Evolutionary conservation across 768 basidiomycete genomes (phyloP).

Genomic region (Rhodotorula taiwanensis): DNA sequence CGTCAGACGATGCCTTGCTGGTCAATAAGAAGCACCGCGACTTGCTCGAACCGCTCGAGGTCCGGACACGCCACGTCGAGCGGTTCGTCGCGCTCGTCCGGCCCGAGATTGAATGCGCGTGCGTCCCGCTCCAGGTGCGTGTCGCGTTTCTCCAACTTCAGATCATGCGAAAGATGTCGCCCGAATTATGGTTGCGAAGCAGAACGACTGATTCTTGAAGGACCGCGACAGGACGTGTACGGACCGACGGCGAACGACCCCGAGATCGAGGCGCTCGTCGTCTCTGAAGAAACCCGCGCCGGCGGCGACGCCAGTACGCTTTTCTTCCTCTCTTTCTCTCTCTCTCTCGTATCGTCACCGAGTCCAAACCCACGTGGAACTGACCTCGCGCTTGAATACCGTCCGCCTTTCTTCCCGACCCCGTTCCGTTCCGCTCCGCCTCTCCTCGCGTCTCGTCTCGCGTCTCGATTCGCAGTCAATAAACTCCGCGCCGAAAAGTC

Average conservation of each 20-base stretch:
- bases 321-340: neutral
- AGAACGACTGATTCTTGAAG: neutral
- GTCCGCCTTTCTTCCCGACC: neutral
- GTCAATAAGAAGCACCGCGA: slow-evolving; percentile 63
- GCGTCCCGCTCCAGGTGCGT: slow-evolving; percentile 60
- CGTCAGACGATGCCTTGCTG: slow-evolving; percentile 63
- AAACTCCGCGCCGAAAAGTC: slow-evolving; percentile 53
- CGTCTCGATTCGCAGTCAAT: slow-evolving; percentile 67
- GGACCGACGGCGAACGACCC: slow-evolving; percentile 85
- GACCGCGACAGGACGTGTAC: slow-evolving; percentile 58
- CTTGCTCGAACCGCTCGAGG: slow-evolving; percentile 58
- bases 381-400: too few relatives aligned
- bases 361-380: too few relatives aligned
- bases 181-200: too few relatives aligned
- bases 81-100: slow-evolving; percentile 66
- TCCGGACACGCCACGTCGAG: slow-evolving; percentile 57
- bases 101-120: slow-evolving; percentile 58
- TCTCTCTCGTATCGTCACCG: too few relatives aligned
- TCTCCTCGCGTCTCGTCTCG: too few relatives aligned
- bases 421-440: too few relatives aligned
- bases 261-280: slow-evolving; percentile 83
- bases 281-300: slow-evolving; percentile 75
- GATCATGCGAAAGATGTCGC: too few relatives aligned
- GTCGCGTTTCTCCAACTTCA: too few relatives aligned
- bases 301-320: slow-evolving; percentile 68